Conservation (phyloP, 495 filamentous ascomycete genomes). For the Penicillium arizonense region DNA sequence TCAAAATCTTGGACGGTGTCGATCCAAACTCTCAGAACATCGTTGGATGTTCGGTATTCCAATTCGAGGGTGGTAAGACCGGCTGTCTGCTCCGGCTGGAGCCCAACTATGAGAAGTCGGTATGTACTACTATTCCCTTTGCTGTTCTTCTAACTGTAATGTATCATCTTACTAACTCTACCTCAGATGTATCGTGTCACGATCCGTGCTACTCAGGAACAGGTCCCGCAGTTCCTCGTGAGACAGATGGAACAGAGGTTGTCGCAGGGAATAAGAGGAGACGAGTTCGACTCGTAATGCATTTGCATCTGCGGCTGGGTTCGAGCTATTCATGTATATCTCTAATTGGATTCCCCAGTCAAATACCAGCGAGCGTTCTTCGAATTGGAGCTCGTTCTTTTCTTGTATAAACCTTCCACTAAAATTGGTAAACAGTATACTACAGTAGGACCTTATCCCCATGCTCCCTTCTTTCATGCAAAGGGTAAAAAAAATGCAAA, state of each 20-base stretch:
- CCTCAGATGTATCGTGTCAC: conserved; percentile 91
- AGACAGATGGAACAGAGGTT: conserved; percentile 85
- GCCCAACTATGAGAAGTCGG: conserved; percentile 89
- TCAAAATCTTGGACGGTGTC: conserved; percentile 80
- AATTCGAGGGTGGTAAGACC: conserved; percentile 79
- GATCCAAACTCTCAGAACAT: conserved; percentile 92
- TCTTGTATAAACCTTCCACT: conserved; percentile 16
- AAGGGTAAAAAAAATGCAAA: background rate
- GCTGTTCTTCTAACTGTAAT: background rate
- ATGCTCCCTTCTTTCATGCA: conserved; percentile 2
- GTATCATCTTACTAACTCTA: conserved; percentile 1
- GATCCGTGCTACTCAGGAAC: conserved; percentile 90
- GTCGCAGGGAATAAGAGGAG: conserved; percentile 46
- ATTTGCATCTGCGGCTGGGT: conserved; percentile 2
- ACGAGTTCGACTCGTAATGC: conserved; percentile 2
- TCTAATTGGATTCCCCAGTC: conserved; percentile 16
- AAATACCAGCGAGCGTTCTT: conserved; percentile 22
- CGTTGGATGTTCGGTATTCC: conserved; percentile 91
- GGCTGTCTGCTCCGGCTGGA: conserved; percentile 92
- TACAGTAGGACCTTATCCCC: conserved; percentile 2
- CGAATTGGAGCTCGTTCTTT: conserved; percentile 4
- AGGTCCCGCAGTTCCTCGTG: conserved; percentile 73
- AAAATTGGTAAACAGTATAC: conserved; percentile 11
- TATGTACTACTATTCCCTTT: conserved; percentile 32
- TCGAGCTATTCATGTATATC: conserved; percentile 25